Percentiles rank a stretch among this genome's conserved stretches.
phyloP scores from a whole-genome alignment of 2,329 filamentous ascomycete genomes.

The Pseudodiploospora longispora region DNA sequence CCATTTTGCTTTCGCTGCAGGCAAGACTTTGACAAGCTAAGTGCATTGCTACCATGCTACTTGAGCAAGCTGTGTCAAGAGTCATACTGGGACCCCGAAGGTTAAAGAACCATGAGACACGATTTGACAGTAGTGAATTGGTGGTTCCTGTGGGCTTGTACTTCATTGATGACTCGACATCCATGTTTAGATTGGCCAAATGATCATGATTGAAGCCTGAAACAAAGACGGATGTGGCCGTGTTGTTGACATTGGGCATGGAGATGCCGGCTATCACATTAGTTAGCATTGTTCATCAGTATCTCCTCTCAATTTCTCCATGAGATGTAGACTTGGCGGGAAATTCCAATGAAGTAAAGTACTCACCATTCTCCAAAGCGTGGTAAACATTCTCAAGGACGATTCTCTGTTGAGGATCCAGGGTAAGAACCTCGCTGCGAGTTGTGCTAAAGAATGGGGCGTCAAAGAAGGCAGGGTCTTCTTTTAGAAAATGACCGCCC shows the following conservation, averaged over 20 bases:
- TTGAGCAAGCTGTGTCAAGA: conserved; percentile 44
- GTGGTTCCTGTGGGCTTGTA: conserved; percentile 38
- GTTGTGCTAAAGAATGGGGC: conserved; percentile 5
- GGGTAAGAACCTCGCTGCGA: conserved; percentile 1
- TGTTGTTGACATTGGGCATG: background rate
- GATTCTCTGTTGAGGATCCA: conserved; percentile 5
- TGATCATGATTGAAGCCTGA: conserved; percentile 6
- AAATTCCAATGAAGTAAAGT: too few species aligned
- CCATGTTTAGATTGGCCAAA: conserved; percentile 4
- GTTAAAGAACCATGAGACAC: conserved; percentile 41
- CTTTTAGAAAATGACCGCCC: conserved; percentile 2
- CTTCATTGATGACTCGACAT: conserved; percentile 21
- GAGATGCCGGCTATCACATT: background rate
- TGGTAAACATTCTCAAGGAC: conserved; percentile 6
- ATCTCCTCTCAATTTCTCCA: too few species aligned
- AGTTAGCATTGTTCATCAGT: too few species aligned
- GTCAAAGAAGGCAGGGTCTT: conserved; percentile 2
- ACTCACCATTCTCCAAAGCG: conserved; percentile 2
- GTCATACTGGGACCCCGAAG: conserved; percentile 38
- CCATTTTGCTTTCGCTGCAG: conserved; percentile 21
- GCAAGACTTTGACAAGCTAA: conserved; percentile 20
- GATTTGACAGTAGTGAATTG: conserved; percentile 33
- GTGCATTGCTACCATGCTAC: conserved; percentile 38
- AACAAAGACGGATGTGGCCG: conserved; percentile 3
- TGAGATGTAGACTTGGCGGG: too few species aligned